Percentiles rank a stretch among this genome's conserved stretches.
Evolutionary conservation across 1,139 yeast genomes (phyloP).

Genomic region (Zhuliangozyma parablackwelliae): DNA sequence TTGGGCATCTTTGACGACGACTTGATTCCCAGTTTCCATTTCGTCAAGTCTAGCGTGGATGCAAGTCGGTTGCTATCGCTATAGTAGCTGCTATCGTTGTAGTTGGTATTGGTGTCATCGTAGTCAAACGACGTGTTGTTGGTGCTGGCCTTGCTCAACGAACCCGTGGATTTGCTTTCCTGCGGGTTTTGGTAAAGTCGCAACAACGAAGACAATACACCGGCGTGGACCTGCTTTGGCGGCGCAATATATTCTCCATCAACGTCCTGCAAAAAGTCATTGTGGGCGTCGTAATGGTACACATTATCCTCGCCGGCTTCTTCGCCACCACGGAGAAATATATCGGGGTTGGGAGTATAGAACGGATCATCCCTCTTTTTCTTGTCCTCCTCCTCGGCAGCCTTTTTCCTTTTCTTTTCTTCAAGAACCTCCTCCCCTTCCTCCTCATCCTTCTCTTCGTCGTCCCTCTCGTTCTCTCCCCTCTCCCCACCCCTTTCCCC

Average conservation of each 20-base stretch:
- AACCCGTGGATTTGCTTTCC: slow-evolving; percentile 22
- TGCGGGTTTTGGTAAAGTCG: slow-evolving; percentile 54
- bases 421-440: slow-evolving; percentile 1
- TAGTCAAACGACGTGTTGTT: slow-evolving; percentile 4
- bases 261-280: slow-evolving; percentile 29
- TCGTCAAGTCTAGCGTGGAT: slow-evolving; percentile 19
- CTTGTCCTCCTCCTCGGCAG: slow-evolving; percentile 4
- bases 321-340: slow-evolving; percentile 29
- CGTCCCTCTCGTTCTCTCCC: background rate
- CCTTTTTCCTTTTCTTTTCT: slow-evolving; percentile 3
- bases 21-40: slow-evolving; percentile 24
- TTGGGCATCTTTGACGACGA: slow-evolving; percentile 1
- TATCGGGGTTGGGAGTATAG: slow-evolving; percentile 47
- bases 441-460: background rate
- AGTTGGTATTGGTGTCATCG: background rate
- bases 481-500: background rate
- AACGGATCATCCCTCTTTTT: slow-evolving; percentile 15
- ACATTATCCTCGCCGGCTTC: slow-evolving; percentile 14
- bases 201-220: slow-evolving; percentile 74
- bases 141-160: slow-evolving; percentile 7
- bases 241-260: slow-evolving; percentile 58
- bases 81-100: slow-evolving; percentile 5
- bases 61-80: slow-evolving; percentile 4
- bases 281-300: slow-evolving; percentile 4
- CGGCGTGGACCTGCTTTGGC: slow-evolving; percentile 72